Base-by-base conservation (phyloP, 495 filamentous ascomycete species). In the Bacidia rubella region DNA sequence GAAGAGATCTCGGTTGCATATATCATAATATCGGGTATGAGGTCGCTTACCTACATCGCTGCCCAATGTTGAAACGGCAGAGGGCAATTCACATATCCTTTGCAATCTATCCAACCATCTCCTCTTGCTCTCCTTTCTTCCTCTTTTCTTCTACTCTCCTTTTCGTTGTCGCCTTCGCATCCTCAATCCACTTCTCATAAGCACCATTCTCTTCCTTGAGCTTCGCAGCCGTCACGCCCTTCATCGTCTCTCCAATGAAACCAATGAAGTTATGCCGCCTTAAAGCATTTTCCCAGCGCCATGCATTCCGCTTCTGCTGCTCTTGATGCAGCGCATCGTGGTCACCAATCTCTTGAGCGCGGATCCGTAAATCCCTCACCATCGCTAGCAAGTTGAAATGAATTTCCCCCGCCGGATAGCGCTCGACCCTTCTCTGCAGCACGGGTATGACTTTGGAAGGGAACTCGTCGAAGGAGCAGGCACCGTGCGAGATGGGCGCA, bases 281-380 rank as follows among this genome's bases (percentile, higher is more conserved):
- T 63, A 99, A 70, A 24, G 89, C 86, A 69, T 99, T 97, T 78
- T 99, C 92, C 80, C 90, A 97, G 61, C 77, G 76, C 93, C 92
- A 99, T 26, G 77, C 85, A 49, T 70, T 74, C 51, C 92, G 70
- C 79, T 94, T 95, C 65, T 75, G 68, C 74, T 90, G 81, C 77
- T 97, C 89, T 52, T 81, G 71, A 60, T 79, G 74, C 60, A 97
- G 65, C 63, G 76, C 67, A 66, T 95, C 90, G 48, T 60, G 55
- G 67, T 99, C 92, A 17, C 90, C 92, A 51, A 89, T 74, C 71
- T 92, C 87, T 41, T 76, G 65, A 50, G 93, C 93, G 54, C 73
- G 64, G 12, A 83, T 65, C 50, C 92, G 71, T 61, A 85, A 72
- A 68, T 99, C 92, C 55, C 79, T 72, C 52, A 87, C 80, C 78